Conservation (phyloP, 176 grass and related monocot genomes). For the Eragrostis nindensis region DNA sequence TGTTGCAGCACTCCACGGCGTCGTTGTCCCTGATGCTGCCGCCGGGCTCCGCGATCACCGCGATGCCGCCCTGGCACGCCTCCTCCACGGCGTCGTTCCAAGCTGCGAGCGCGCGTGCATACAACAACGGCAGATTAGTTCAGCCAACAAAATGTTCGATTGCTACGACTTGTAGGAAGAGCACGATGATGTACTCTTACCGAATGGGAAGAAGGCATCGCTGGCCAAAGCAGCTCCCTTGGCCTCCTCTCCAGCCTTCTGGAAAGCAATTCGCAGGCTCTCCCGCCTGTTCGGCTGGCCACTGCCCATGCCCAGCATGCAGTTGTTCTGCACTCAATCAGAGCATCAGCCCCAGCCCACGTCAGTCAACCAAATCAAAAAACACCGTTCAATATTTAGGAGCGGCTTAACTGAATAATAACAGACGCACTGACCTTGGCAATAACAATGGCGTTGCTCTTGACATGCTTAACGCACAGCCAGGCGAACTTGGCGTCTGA, state of each 20-base stretch:
- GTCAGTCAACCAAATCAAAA: not conserved
- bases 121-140: not conserved
- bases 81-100: slow-evolving; percentile 99
- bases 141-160: not conserved
- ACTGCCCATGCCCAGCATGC: slow-evolving; percentile 97
- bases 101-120: slow-evolving; percentile 22
- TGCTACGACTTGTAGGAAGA: not conserved
- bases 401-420: not conserved
- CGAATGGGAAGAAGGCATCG: slow-evolving; percentile 96
- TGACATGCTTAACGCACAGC: slow-evolving; percentile 96
- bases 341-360: not conserved
- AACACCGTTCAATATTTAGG: too few species aligned
- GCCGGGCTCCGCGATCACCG: slow-evolving; percentile 71
- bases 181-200: slow-evolving; percentile 31
- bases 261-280: slow-evolving; percentile 85
- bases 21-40: slow-evolving; percentile 83
- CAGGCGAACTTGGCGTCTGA: slow-evolving; percentile 81
- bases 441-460: slow-evolving; percentile 96
- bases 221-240: slow-evolving; percentile 88
- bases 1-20: slow-evolving; percentile 88
- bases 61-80: slow-evolving; percentile 72
- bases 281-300: slow-evolving; percentile 87
- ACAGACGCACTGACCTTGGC: slow-evolving; percentile 61
- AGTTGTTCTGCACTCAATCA: slow-evolving; percentile 58
- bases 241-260: slow-evolving; percentile 83